Evolutionary conservation across 371 early-diverging fungal genomes (phyloP).

Genomic region (Capniomyces stellatus): DNA sequence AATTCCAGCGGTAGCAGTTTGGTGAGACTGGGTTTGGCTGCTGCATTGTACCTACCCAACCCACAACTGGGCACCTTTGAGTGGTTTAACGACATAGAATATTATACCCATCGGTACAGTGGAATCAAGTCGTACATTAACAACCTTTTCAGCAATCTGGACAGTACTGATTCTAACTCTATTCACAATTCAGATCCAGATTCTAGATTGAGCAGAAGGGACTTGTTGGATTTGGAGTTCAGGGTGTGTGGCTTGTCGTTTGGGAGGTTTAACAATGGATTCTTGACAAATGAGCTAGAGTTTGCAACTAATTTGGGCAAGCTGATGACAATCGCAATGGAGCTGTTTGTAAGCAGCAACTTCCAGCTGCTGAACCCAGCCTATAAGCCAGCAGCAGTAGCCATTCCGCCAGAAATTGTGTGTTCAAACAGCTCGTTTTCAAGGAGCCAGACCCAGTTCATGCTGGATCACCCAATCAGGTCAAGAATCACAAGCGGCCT

Average conservation of each 20-base stretch:
- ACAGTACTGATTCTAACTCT: not conserved
- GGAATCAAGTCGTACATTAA: not conserved
- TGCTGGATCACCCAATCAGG: slow-evolving; percentile 30
- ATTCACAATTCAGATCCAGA: no score
- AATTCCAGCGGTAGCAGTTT: not conserved
- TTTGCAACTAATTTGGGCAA: slow-evolving; percentile 11
- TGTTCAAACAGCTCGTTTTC: slow-evolving; percentile 47
- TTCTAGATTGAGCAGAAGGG: no score
- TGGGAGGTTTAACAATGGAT: slow-evolving; percentile 13
- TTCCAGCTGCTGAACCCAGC: slow-evolving; percentile 13
- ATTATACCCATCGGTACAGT: not conserved
- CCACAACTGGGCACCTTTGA: not conserved
- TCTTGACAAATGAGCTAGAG: slow-evolving; percentile 12
- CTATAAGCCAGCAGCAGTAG: slow-evolving; percentile 31
- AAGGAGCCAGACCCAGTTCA: slow-evolving; percentile 28
- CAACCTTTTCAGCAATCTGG: not conserved
- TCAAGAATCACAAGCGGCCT: slow-evolving; percentile 11
- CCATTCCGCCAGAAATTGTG: slow-evolving; percentile 43
- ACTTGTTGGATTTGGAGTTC: no score
- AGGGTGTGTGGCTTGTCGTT: slow-evolving; percentile 9
- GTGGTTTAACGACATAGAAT: not conserved
- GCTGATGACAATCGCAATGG: slow-evolving; percentile 9
- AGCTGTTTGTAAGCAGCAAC: slow-evolving; percentile 8
- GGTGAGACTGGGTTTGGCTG: not conserved
- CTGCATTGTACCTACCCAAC: not conserved